These are phyloP conservation scores for Zygosaccharomyces rouxii DNA, from an alignment of 805 yeast species.

Conservation along the genomic window DNA sequence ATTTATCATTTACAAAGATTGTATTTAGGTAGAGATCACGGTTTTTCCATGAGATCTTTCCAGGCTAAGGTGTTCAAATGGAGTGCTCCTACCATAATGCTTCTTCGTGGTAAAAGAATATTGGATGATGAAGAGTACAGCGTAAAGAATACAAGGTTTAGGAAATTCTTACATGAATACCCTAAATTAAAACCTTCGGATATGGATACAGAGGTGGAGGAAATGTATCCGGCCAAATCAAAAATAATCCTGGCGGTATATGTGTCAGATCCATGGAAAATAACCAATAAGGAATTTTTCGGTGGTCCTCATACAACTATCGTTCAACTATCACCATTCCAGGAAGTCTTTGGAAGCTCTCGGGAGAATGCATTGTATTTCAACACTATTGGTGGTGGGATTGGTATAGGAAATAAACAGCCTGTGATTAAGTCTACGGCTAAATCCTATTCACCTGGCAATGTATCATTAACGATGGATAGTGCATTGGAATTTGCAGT, in stretches of 20 bases:
- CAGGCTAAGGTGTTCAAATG: constrained; percentile 83
- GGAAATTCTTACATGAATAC: constrained; percentile 47
- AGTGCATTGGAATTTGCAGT: constrained; percentile 73
- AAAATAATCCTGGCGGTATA: constrained; percentile 59
- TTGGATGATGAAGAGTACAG: constrained; percentile 25
- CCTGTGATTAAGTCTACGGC: constrained; percentile 49
- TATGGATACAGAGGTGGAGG: constrained; percentile 17
- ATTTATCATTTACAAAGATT: constrained; percentile 52
- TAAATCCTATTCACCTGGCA: constrained; percentile 59
- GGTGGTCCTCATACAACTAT: constrained; percentile 59
- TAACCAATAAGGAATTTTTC: constrained; percentile 65
- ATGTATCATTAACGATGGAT: constrained; percentile 75
- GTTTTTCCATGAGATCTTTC: constrained; percentile 83
- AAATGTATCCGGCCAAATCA: constrained; percentile 31
- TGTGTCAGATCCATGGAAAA: constrained; percentile 70
- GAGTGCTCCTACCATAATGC: constrained; percentile 77
- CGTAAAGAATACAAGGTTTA: constrained; percentile 40
- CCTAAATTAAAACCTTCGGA: constrained; percentile 39
- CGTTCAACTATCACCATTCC: constrained; percentile 63
- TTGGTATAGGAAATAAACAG: constrained; percentile 75
- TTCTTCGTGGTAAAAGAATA: constrained; percentile 62
- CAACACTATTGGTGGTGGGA: constrained; percentile 69
- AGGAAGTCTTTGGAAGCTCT: constrained; percentile 46
- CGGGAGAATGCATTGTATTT: constrained; percentile 51
- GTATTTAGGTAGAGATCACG: constrained; percentile 63